Conservation (phyloP, 1,139 yeast genomes). For the Protomyces arabidopsidicola region DNA sequence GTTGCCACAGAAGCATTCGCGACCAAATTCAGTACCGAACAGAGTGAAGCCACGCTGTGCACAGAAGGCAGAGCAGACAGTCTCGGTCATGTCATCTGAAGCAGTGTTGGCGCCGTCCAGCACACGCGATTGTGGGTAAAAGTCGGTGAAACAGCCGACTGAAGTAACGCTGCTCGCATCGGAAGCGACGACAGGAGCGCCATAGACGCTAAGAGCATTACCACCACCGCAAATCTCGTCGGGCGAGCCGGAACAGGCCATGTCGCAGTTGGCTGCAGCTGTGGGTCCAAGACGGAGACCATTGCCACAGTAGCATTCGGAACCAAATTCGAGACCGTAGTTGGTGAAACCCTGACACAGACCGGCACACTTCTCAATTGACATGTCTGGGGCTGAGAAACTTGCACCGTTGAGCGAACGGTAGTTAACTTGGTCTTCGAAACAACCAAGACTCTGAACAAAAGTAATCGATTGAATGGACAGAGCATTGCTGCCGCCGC, state of each 20-base stretch:
- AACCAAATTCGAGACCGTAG: neutral
- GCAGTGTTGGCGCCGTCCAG: conserved; percentile 1
- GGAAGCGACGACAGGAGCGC: neutral
- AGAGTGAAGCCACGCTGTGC: neutral
- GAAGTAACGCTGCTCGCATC: neutral
- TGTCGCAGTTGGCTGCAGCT: conserved; percentile 8
- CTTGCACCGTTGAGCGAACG: neutral
- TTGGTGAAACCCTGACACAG: neutral
- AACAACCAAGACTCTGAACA: neutral
- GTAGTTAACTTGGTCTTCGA: conserved; percentile 2
- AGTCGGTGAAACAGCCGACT: neutral
- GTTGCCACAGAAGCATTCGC: conserved; percentile 1
- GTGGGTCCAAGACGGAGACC: neutral
- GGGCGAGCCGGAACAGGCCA: conserved; percentile 13
- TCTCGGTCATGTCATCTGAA: neutral
- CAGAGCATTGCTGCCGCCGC: conserved; percentile 15
- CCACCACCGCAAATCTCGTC: conserved; percentile 18
- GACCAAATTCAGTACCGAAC: neutral
- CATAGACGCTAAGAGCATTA: conserved; percentile 9
- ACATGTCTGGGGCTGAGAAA: neutral
- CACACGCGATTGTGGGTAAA: neutral
- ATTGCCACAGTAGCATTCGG: conserved; percentile 3
- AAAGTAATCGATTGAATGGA: neutral
- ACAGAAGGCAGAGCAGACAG: neutral
- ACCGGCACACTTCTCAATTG: neutral